Evolutionary conservation across 805 yeast species (phyloP).

Genomic region (Nakazawaea sp.): DNA sequence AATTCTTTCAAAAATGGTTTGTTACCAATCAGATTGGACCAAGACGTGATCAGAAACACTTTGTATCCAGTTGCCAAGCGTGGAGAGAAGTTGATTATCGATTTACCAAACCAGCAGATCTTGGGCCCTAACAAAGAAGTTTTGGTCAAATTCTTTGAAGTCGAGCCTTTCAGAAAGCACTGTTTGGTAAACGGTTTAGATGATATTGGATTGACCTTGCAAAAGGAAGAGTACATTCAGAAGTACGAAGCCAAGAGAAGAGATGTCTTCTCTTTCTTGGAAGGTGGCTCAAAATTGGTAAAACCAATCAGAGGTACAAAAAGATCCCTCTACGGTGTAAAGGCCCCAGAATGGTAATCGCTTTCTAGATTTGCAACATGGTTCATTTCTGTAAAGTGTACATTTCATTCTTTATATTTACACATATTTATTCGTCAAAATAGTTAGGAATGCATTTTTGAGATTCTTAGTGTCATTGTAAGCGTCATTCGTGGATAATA

Average conservation of each 20-base stretch:
- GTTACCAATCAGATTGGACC: slow-evolving; percentile 87
- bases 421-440: too few species aligned
- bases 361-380: too few species aligned
- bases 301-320: slow-evolving; percentile 62
- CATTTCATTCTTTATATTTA: too few species aligned
- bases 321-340: slow-evolving; percentile 59
- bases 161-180: slow-evolving; percentile 90
- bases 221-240: slow-evolving; percentile 72
- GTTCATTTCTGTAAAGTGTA: too few species aligned
- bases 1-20: slow-evolving; percentile 95
- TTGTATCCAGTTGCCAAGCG: slow-evolving; percentile 74
- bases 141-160: slow-evolving; percentile 74
- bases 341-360: slow-evolving; percentile 67
- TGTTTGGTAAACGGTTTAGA: slow-evolving; percentile 93
- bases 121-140: slow-evolving; percentile 60
- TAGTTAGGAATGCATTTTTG: too few species aligned
- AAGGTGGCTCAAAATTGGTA: slow-evolving; percentile 71
- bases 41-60: slow-evolving; percentile 62
- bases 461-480: background rate
- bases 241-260: slow-evolving; percentile 75
- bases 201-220: slow-evolving; percentile 92
- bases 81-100: slow-evolving; percentile 69
- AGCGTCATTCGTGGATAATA: slow-evolving; percentile 15
- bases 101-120: slow-evolving; percentile 83
- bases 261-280: slow-evolving; percentile 82